Evolutionary conservation across 2,329 filamentous ascomycete species (phyloP).

Genomic region (Pleomassaria siparia): DNA sequence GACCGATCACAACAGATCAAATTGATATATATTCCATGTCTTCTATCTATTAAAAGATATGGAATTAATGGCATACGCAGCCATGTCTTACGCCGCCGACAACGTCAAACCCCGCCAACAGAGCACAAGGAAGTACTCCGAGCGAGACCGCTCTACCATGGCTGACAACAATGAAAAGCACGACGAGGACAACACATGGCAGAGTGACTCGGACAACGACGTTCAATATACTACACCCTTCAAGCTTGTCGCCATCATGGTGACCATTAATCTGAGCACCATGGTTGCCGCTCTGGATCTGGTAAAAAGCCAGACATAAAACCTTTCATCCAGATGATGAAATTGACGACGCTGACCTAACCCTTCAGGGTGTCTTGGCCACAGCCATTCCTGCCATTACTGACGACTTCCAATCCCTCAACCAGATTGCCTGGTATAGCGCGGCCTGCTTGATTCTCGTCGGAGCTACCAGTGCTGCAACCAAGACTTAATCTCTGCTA

Average conservation of each 20-base stretch:
- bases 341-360: slow-evolving; percentile 1
- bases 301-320: slow-evolving; percentile 4
- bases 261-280: slow-evolving; percentile 16
- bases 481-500: no score
- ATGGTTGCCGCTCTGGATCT: slow-evolving; percentile 9
- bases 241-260: slow-evolving; percentile 10
- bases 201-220: neutral
- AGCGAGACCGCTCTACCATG: neutral
- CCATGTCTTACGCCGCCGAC: neutral
- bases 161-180: neutral
- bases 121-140: neutral
- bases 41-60: no score
- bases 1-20: no score
- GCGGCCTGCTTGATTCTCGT: slow-evolving; percentile 43
- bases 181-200: neutral
- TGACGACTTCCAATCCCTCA: slow-evolving; percentile 26
- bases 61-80: no score
- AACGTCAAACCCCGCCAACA: neutral
- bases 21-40: neutral
- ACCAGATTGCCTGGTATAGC: slow-evolving; percentile 28
- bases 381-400: slow-evolving; percentile 33
- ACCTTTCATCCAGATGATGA: neutral
- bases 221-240: neutral
- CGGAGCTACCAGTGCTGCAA: slow-evolving; percentile 42
- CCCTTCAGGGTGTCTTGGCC: slow-evolving; percentile 19